Conservation (phyloP, 768 basidiomycete genomes). For the Tricholoma hemisulphureum region DNA sequence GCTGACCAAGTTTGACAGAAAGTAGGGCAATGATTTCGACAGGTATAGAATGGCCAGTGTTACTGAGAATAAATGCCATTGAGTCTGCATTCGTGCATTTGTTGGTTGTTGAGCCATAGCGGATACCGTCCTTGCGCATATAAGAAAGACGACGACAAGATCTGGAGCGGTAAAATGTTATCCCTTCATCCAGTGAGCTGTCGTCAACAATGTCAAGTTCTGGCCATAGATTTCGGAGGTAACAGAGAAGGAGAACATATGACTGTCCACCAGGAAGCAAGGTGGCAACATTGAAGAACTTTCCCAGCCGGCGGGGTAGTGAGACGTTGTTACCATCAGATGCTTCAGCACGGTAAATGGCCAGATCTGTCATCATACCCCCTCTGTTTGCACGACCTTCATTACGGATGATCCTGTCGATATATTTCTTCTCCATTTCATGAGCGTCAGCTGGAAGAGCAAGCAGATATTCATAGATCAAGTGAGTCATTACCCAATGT, state of each 20-base stretch:
- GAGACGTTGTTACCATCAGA: constrained; percentile 4
- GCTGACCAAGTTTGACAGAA: constrained; percentile 9
- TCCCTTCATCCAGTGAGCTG: neutral
- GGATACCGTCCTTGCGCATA: constrained; percentile 22
- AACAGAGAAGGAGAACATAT: neutral
- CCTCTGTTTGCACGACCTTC: constrained; percentile 15
- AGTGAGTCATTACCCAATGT: constrained; percentile 27
- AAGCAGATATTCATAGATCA: constrained; percentile 18
- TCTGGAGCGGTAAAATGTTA: neutral
- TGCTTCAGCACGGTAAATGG: constrained; percentile 19
- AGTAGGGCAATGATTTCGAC: constrained; percentile 13
- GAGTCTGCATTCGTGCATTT: constrained; percentile 15
- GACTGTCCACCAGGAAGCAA: neutral
- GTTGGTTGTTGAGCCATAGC: constrained; percentile 17
- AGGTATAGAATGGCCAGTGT: neutral
- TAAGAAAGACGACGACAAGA: neutral
- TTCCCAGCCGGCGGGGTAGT: neutral
- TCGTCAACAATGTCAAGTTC: neutral
- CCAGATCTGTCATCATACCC: constrained; percentile 21
- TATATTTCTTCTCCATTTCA: constrained; percentile 5
- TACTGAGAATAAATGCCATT: constrained; percentile 11
- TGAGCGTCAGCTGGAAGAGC: constrained; percentile 4
- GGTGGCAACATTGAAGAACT: neutral
- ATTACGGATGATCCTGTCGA: constrained; percentile 9
- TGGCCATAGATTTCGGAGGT: constrained; percentile 1